Evolutionary conservation across 345 rosid species (phyloP), one percentile per base, ranked within the genome.

Genomic region (Boechera stricta): DNA sequence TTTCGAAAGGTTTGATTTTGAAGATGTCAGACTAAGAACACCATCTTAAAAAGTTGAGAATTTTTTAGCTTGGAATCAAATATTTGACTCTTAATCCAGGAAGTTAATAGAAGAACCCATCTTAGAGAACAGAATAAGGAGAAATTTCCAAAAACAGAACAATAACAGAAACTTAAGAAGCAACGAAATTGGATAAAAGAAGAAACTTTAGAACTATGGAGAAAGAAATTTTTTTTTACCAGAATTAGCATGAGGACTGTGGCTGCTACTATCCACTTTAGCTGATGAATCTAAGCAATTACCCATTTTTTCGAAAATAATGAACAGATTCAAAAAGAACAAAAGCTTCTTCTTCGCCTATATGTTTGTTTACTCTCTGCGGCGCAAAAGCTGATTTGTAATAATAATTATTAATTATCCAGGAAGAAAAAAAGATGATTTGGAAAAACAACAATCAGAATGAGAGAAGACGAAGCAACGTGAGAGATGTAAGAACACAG

Each of bases 251-350:
- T 75, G 87, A 32, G 85, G 82, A 74, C 82, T 85, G 67, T 80
- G 89, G 48, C 82, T 76, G 47, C 83, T 74, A 77, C 82, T 80
- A 51, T 88, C 82, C 38, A 88, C 93, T 86, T 77, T 86, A 67
- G 91, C 87, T 54, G 93, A 85, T 78, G 90, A 89, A 83, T 45
- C 80, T 56, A 89, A 76, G 72, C 95, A 91, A 84, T 91, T 91
- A 2, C 97, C 97, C 97, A 89, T 91, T 32, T 42, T 7, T 4
- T 29, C n/a, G 15, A 52, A 44, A 15, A 16, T 16, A 47, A 58
- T 48, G 3, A 76, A 69, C 49, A 54, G 59, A 63, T 71, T 77
- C 71, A 21, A 32, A 21, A 52, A 15, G 24, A 76, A 31, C 31
- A 69, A 69, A 48, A 76, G 16, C 3, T 28, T 28, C 28, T 26